Evolutionary conservation across 495 filamentous ascomycete species (phyloP).

Genomic region (Xylaria scruposa): DNA sequence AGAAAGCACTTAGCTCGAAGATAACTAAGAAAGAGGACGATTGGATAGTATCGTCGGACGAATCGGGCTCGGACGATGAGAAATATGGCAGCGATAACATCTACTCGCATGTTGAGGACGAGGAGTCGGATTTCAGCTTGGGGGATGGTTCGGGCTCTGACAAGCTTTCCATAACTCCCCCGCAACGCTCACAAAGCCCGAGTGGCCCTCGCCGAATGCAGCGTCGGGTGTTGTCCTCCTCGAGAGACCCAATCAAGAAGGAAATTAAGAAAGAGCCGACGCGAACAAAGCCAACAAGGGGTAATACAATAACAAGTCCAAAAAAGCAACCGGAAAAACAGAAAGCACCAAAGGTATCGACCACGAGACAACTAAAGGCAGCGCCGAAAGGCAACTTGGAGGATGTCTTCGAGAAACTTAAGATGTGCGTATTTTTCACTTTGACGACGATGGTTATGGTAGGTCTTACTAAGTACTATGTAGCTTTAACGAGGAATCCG

Average conservation of each 20-base stretch:
- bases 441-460: background rate
- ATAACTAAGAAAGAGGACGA: background rate
- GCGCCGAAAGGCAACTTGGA: slow-evolving; percentile 32
- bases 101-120: slow-evolving; percentile 21
- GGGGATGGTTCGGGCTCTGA: slow-evolving; percentile 34
- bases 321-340: slow-evolving; percentile 27
- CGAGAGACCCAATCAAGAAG: slow-evolving; percentile 30
- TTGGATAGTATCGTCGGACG: background rate
- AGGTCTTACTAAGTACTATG: slow-evolving; percentile 24
- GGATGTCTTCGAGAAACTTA: slow-evolving; percentile 40
- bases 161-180: slow-evolving; percentile 25
- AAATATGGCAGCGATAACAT: slow-evolving; percentile 2
- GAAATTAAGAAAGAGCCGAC: slow-evolving; percentile 27
- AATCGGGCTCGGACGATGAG: slow-evolving; percentile 8
- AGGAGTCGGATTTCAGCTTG: slow-evolving; percentile 34
- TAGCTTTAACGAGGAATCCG: slow-evolving; percentile 38
- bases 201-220: slow-evolving; percentile 27
- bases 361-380: slow-evolving; percentile 21
- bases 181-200: slow-evolving; percentile 30
- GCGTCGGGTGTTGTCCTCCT: slow-evolving; percentile 29
- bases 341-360: background rate
- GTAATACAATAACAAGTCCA: slow-evolving; percentile 24
- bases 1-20: background rate
- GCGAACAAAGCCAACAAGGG: slow-evolving; percentile 20
- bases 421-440: slow-evolving; percentile 32